A percentile compares a stretch with the other conserved stretches of the same genome.
Conservation (phyloP, 805 yeast species). For the Yarrowia divulgata region DNA sequence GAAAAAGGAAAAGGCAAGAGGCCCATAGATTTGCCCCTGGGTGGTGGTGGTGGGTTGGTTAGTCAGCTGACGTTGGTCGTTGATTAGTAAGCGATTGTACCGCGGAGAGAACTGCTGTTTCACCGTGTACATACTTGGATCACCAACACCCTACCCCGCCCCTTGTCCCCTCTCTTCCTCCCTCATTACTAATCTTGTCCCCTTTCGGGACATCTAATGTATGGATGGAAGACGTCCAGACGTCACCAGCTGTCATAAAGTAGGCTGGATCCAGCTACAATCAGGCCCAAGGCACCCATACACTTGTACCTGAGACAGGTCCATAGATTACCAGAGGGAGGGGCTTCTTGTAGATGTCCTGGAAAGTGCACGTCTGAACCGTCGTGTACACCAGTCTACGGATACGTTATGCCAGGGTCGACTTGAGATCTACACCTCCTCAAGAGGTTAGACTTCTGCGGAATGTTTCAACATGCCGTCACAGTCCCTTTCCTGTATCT, state of each 20-base stretch:
- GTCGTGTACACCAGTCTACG: no score
- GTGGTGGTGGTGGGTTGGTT: neutral
- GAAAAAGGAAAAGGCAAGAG: conserved; percentile 22
- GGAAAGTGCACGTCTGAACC: no score
- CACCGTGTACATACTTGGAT: no score
- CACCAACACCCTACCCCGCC: no score
- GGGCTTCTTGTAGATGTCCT: no score
- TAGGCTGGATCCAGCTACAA: neutral
- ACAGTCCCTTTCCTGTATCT: no score
- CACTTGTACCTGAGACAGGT: conserved; percentile 2
- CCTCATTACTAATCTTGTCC: neutral
- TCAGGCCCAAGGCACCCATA: conserved; percentile 18
- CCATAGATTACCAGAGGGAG: neutral
- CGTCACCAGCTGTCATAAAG: conserved; percentile 3
- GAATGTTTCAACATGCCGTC: conserved; percentile 3
- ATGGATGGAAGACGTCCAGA: neutral
- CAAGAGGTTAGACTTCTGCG: neutral
- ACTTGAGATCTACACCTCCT: no score
- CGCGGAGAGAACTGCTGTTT: no score
- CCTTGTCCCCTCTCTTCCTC: no score
- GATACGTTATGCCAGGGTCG: no score
- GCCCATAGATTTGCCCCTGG: conserved; percentile 30
- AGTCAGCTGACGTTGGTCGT: no score
- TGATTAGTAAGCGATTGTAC: neutral
- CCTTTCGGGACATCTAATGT: conserved; percentile 3